Conservation (phyloP, 306 rosid species). For the Acacia melanoxylon region DNA sequence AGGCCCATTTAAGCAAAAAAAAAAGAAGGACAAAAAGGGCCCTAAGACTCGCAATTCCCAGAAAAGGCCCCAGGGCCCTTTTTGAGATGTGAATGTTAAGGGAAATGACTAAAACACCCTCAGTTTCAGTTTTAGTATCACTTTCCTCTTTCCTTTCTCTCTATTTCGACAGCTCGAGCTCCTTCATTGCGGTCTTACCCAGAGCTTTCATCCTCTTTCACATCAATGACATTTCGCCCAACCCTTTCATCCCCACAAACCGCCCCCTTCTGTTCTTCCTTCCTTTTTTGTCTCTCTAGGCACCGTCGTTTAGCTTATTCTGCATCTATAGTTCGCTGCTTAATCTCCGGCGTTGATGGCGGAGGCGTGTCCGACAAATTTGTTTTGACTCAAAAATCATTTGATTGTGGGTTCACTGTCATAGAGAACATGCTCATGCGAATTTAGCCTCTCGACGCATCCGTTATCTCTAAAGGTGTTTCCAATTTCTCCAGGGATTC, state of each 20-base stretch:
- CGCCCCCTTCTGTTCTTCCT: slow-evolving; percentile 7
- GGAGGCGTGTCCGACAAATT: slow-evolving; percentile 84
- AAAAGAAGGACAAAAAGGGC: no score
- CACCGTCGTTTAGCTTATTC: slow-evolving; percentile 34
- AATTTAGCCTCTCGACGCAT: slow-evolving; percentile 79
- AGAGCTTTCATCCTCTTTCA: slow-evolving; percentile 66
- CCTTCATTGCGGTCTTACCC: slow-evolving; percentile 64
- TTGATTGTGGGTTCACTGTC: slow-evolving; percentile 80
- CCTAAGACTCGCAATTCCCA: no score
- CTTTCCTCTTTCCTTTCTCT: no score
- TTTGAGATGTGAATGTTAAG: no score
- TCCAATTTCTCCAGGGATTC: slow-evolving; percentile 77
- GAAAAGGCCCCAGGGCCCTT: no score
- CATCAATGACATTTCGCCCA: slow-evolving; percentile 45
- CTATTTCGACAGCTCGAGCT: slow-evolving; percentile 6
- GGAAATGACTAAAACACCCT: no score
- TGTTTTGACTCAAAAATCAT: slow-evolving; percentile 74
- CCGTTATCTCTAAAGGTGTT: slow-evolving; percentile 84
- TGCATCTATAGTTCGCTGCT: slow-evolving; percentile 41
- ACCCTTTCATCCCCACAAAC: slow-evolving; percentile 46
- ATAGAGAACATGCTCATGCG: slow-evolving; percentile 84
- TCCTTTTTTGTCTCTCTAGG: slow-evolving; percentile 24
- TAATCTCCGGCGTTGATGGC: slow-evolving; percentile 70
- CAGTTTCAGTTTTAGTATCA: no score
- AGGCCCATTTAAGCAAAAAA: no score